phyloP scores from a whole-genome alignment of 2,329 filamentous ascomycete genomes.

The Fusarium xyrophilum region DNA sequence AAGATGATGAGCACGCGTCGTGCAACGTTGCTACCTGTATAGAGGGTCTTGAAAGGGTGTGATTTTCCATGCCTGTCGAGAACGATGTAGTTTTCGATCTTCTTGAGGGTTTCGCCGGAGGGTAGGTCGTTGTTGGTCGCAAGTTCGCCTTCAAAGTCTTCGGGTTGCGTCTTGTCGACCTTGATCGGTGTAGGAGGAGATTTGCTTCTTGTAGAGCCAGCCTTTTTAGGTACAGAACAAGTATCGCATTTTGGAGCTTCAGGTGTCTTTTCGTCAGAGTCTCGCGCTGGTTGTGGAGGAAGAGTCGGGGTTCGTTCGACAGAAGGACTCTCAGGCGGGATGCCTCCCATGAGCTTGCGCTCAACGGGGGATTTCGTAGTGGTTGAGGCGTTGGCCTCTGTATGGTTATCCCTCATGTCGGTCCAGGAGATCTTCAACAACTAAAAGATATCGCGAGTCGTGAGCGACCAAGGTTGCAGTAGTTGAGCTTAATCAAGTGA shows the following conservation, averaged over 20 bases:
- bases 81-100: conserved; percentile 63
- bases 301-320: conserved; percentile 20
- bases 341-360: conserved; percentile 11
- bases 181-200: conserved; percentile 42
- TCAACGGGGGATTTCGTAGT: conserved; percentile 18
- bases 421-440: neutral
- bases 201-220: conserved; percentile 24
- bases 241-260: conserved; percentile 15
- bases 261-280: conserved; percentile 8
- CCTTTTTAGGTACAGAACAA: conserved; percentile 27
- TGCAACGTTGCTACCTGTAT: conserved; percentile 60
- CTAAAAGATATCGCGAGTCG: neutral
- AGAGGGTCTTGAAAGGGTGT: conserved; percentile 68
- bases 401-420: conserved; percentile 25
- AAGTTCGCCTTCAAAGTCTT: conserved; percentile 64
- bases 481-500: neutral
- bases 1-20: conserved; percentile 73
- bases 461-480: neutral
- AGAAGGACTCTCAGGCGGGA: conserved; percentile 3
- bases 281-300: conserved; percentile 12
- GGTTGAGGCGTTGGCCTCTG: conserved; percentile 12
- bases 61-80: conserved; percentile 67
- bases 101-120: conserved; percentile 54
- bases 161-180: conserved; percentile 51
- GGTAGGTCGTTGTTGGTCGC: conserved; percentile 64